phyloP scores from a whole-genome alignment of 2,329 filamentous ascomycete species.

The Myriosclerotinia duriaeana region DNA sequence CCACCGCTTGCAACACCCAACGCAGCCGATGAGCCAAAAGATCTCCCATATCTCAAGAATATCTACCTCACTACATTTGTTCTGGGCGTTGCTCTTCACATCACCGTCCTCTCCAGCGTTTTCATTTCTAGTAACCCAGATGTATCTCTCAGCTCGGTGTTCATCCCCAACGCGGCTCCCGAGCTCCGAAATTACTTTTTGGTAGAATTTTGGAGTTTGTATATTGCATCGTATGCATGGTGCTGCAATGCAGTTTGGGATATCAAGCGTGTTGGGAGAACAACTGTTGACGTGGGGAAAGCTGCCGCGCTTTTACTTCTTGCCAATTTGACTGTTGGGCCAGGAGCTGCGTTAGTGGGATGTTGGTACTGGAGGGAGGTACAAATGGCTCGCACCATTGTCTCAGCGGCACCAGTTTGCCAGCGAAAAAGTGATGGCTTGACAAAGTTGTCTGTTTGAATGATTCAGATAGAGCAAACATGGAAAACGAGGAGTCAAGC shows the following conservation, averaged over 20 bases:
- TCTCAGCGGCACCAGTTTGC: background rate
- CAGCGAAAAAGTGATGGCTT: background rate
- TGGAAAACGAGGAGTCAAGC: background rate
- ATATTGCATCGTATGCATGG: slow-evolving; percentile 5
- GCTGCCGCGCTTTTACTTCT: background rate
- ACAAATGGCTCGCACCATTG: slow-evolving; percentile 16
- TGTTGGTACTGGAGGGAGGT: slow-evolving; percentile 20
- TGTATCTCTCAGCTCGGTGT: background rate
- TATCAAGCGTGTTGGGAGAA: slow-evolving; percentile 2
- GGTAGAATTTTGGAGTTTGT: slow-evolving; percentile 2
- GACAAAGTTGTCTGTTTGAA: background rate
- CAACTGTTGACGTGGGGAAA: slow-evolving; percentile 7
- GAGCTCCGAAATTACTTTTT: background rate
- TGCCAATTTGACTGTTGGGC: background rate
- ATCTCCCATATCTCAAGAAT: background rate
- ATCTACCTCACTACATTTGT: slow-evolving; percentile 5
- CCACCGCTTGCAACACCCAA: background rate
- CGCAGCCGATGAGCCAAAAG: slow-evolving; percentile 4
- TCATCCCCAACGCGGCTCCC: background rate
- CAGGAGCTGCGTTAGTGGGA: slow-evolving; percentile 13
- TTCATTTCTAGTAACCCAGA: background rate
- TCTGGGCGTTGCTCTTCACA: background rate
- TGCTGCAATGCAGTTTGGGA: slow-evolving; percentile 13
- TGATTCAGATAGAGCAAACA: background rate
- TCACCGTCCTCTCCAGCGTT: background rate